Evolutionary conservation across 306 rosid species (phyloP).

Genomic region (Cyclanthera cordifolia): DNA sequence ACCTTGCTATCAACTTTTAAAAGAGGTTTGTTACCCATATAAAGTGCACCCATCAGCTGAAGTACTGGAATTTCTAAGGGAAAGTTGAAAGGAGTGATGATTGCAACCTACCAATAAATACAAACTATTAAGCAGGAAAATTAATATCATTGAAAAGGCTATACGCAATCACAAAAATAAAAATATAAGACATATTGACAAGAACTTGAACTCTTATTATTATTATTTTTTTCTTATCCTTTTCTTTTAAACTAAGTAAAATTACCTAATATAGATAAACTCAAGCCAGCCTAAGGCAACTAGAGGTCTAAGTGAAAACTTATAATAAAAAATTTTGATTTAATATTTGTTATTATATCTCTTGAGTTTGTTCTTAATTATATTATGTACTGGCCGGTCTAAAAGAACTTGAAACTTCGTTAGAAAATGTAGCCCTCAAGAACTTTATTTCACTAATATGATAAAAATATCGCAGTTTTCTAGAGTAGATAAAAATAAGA

Average conservation of each 20-base stretch:
- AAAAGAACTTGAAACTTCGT: not conserved
- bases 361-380: not conserved
- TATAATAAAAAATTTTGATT: too few relatives aligned
- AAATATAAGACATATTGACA: not conserved
- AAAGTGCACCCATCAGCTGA: conserved; percentile 97
- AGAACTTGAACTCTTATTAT: not conserved
- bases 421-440: not conserved
- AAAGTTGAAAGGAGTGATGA: conserved; percentile 88
- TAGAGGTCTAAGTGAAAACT: not conserved
- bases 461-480: not conserved
- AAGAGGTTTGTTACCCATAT: conserved; percentile 94
- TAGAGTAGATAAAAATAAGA: not conserved
- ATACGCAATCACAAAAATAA: not conserved
- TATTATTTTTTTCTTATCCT: too few relatives aligned
- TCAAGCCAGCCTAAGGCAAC: not conserved
- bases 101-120: conserved; percentile 51
- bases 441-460: not conserved
- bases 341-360: not conserved
- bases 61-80: conserved; percentile 95
- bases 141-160: not conserved
- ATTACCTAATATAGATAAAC: not conserved
- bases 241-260: not conserved
- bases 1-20: conserved; percentile 98
- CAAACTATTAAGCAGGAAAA: not conserved
- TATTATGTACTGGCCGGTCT: not conserved